phyloP scores from a whole-genome alignment of 768 basidiomycete genomes.

The Termitomyces sp. region DNA sequence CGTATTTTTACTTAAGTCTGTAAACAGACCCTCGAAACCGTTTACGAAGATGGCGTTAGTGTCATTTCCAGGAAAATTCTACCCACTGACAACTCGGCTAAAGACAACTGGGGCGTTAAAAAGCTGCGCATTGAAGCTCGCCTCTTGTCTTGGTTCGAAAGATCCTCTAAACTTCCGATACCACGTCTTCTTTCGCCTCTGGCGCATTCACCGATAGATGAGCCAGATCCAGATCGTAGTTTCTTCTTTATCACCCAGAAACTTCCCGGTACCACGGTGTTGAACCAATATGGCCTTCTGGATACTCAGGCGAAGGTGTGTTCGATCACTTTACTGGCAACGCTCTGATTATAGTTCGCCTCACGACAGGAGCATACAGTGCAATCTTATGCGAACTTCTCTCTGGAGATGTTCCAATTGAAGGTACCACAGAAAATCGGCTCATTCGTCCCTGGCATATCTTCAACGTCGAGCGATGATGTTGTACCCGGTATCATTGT shows the following conservation, averaged over 20 bases:
- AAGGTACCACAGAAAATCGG: slow-evolving; percentile 5
- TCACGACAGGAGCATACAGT: background rate
- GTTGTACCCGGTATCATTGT: slow-evolving; percentile 1
- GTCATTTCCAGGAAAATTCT: too few relatives aligned
- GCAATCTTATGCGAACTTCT: background rate
- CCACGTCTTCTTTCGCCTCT: background rate
- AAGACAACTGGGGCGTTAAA: too few relatives aligned
- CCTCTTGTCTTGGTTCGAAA: too few relatives aligned
- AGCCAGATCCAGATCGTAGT: background rate
- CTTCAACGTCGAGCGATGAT: background rate
- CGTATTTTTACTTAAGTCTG: too few relatives aligned
- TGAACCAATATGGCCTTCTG: slow-evolving; percentile 8
- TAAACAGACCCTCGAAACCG: too few relatives aligned
- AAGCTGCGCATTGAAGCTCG: too few relatives aligned
- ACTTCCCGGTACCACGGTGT: slow-evolving; percentile 1
- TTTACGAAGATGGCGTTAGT: too few relatives aligned
- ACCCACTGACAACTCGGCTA: too few relatives aligned
- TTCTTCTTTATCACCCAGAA: slow-evolving; percentile 10
- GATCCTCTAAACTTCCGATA: too few relatives aligned
- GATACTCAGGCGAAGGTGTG: background rate
- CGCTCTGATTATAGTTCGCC: background rate
- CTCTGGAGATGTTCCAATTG: slow-evolving; percentile 1
- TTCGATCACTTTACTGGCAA: background rate
- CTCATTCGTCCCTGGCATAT: slow-evolving; percentile 4
- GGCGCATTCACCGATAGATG: background rate